phyloP scores from a whole-genome alignment of 306 rosid species.

The Ochetophila trinervis region DNA sequence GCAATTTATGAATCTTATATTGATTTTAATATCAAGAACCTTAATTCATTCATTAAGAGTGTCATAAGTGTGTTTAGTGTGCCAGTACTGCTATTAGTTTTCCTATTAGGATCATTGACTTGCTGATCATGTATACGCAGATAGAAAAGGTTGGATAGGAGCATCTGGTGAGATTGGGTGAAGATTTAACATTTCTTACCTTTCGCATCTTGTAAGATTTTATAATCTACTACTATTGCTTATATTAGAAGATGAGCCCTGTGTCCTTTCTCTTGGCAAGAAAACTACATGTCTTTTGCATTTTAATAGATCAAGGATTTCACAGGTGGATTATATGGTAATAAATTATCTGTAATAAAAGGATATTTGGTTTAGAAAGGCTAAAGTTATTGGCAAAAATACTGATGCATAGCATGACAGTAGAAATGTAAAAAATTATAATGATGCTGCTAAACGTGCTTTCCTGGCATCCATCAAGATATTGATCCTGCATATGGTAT shows the following conservation, averaged over 20 bases:
- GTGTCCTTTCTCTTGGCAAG: neutral
- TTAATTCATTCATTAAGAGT: neutral
- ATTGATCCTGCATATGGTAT: neutral
- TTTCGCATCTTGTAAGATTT: too few relatives aligned
- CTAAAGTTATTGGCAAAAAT: neutral
- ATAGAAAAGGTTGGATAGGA: too few relatives aligned
- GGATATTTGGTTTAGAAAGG: neutral
- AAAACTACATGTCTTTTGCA: neutral
- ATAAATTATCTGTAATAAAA: neutral
- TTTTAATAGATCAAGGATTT: neutral
- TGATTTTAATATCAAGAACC: neutral
- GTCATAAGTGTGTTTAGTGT: neutral
- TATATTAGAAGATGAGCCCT: neutral
- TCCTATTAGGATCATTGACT: too few relatives aligned
- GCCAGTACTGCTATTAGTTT: neutral
- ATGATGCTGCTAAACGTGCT: slow-evolving; percentile 1
- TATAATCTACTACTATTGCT: neutral
- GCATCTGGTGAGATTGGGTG: too few relatives aligned
- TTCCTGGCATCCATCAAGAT: neutral
- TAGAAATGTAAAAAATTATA: neutral
- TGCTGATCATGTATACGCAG: too few relatives aligned
- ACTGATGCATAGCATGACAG: neutral
- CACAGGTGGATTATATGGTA: neutral
- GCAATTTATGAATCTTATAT: neutral
- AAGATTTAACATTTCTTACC: too few relatives aligned